Base-by-base conservation (phyloP, 192 early-diverging fungal species). In the Coemansia sp. region DNA sequence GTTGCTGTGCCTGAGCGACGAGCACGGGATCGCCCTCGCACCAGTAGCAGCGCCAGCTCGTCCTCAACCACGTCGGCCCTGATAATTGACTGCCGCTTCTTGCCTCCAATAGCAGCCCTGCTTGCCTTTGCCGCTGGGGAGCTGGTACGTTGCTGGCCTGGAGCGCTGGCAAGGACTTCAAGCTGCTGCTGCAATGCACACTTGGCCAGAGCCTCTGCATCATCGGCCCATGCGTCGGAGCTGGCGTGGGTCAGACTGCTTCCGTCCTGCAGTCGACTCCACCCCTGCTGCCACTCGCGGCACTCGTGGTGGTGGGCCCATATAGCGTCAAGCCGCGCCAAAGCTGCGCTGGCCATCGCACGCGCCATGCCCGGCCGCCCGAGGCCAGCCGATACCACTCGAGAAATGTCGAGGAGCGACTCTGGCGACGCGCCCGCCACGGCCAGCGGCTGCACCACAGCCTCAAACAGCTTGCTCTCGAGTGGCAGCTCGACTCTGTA, bases 291-390 rank as follows among this genome's bases (percentile, higher is more conserved):
- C 80, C 75, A 74, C 10, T 48, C 64, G 22, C 63, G 31, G 67
- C 75, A 77, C 46, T 75, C 67, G 36, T 15, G 19, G 50, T 77
- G 69, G 45, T 70, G 75, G 32, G 22, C 36, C 75, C 80, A 83
- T 31, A 83, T 72, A 2, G 64, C 67, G n/a, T 77, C 70, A 31
- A 83, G 66, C 10, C 75, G 80, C 42, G 36, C 32, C 15, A 61
- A 22, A 4, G 65, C 66, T 22, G 71, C 69, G 22, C 41, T 36
- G 8, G 64, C 64, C 6, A 83, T 72, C 4, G 66, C 34, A 29
- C 44, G 53, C 9, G 69, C 80, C 17, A 68, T 40, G 9, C 62
- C 62, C 3, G 55, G 55, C 34, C 65, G 50, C 4, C 60, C 56
- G 51, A 83, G 34, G 15, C 48, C 72, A 15, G 34, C 31, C 0